Conservation (phyloP, 257 asterid species). For the Agastache rugosa region DNA sequence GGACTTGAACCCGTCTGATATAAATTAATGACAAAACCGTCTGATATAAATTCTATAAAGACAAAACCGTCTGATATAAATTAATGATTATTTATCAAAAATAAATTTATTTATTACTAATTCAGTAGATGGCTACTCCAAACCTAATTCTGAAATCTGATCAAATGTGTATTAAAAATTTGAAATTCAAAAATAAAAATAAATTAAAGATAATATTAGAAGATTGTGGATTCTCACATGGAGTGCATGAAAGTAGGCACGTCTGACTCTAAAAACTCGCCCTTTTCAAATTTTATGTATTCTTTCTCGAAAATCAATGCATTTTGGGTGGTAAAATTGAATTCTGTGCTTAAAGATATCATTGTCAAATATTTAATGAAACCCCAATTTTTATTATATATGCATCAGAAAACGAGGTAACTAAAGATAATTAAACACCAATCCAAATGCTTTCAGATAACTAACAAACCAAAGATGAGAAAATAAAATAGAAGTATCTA, state of each 20-base stretch:
- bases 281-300: neutral
- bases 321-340: constrained; percentile 54
- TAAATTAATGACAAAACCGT: no score
- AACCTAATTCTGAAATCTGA: neutral
- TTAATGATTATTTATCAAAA: no score
- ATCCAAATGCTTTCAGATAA: constrained; percentile 17
- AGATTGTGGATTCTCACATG: constrained; percentile 58
- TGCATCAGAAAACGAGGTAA: constrained; percentile 37
- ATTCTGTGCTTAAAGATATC: constrained; percentile 64
- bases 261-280: constrained; percentile 39
- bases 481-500: neutral
- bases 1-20: no score
- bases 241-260: constrained; percentile 75
- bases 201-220: constrained; percentile 8
- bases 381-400: constrained; percentile 28
- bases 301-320: constrained; percentile 55
- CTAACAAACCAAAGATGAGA: neutral
- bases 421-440: constrained; percentile 36
- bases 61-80: no score
- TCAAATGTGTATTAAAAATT: neutral
- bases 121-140: no score
- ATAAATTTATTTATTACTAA: no score
- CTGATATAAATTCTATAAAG: no score
- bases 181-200: neutral
- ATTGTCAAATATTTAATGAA: constrained; percentile 34